Conservation (phyloP, 106 monocot genomes). For the Dendrobium nobile region DNA sequence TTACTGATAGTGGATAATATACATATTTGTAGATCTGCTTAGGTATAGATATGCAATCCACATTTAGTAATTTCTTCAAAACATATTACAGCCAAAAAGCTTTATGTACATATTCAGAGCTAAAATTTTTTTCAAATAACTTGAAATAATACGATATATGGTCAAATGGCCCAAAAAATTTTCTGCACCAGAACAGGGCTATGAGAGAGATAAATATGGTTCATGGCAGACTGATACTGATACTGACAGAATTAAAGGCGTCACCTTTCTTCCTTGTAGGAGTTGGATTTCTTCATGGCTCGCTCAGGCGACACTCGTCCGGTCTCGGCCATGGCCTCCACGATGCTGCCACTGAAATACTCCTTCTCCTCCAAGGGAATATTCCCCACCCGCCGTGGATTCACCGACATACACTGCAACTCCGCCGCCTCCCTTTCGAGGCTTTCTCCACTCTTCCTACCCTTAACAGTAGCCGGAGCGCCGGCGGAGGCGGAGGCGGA, state of each 20-base stretch:
- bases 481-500: not conserved
- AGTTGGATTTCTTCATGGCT: slow-evolving; percentile 56
- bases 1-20: no score
- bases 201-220: no score
- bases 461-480: not conserved
- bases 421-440: slow-evolving; percentile 21
- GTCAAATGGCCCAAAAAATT: not conserved
- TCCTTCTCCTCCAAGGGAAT: slow-evolving; percentile 65
- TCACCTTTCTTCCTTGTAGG: slow-evolving; percentile 79
- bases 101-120: no score
- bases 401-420: slow-evolving; percentile 29
- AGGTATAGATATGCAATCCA: no score
- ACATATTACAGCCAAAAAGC: no score
- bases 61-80: no score
- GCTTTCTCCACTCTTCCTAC: slow-evolving; percentile 39
- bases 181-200: not conserved
- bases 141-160: no score
- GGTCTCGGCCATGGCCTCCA: slow-evolving; percentile 33
- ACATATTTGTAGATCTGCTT: no score
- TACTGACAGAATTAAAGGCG: not conserved
- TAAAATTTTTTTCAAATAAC: no score
- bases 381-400: slow-evolving; percentile 33
- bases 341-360: slow-evolving; percentile 93
- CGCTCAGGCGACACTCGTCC: slow-evolving; percentile 17
- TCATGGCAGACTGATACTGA: not conserved